A percentile compares a stretch with the other conserved stretches of the same genome.
These are phyloP conservation scores for Stachybotrys elegans DNA, from an alignment of 2,329 filamentous ascomycete genomes.

Conservation along the genomic window DNA sequence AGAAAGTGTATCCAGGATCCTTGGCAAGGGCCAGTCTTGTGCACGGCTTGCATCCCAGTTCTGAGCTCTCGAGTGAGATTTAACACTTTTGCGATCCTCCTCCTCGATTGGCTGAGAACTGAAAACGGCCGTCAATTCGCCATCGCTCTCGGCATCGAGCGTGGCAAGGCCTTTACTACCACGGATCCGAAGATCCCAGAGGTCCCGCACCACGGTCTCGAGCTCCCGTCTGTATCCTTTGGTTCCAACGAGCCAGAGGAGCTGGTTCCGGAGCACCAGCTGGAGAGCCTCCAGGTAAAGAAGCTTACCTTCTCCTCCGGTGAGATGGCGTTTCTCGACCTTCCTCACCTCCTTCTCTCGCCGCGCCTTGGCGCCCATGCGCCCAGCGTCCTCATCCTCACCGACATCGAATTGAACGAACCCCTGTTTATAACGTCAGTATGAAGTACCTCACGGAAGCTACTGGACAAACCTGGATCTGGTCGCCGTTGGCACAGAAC, in stretches of 20 bases:
- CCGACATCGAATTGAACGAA: constrained; percentile 52
- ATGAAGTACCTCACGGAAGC: not conserved
- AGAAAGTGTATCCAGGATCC: constrained; percentile 67
- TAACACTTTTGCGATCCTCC: constrained; percentile 18
- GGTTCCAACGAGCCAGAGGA: constrained; percentile 64
- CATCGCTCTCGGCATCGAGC: constrained; percentile 17
- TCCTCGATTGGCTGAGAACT: constrained; percentile 29
- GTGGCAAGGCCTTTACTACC: constrained; percentile 31
- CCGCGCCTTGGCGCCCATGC: constrained; percentile 48
- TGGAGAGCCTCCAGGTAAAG: constrained; percentile 83
- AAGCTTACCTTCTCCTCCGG: constrained; percentile 64
- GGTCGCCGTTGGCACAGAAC: constrained; percentile 77
- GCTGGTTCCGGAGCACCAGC: constrained; percentile 76
- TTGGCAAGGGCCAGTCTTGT: constrained; percentile 54
- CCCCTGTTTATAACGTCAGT: constrained; percentile 27
- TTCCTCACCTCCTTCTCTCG: constrained; percentile 54
- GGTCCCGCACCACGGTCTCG: constrained; percentile 72
- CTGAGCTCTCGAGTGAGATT: constrained; percentile 24
- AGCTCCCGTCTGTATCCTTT: constrained; percentile 67
- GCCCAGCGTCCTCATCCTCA: constrained; percentile 68
- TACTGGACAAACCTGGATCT: constrained; percentile 59
- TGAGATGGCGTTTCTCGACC: constrained; percentile 50
- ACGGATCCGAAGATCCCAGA: constrained; percentile 72
- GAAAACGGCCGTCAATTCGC: constrained; percentile 29
- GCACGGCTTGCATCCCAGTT: constrained; percentile 40